phyloP scores from a whole-genome alignment of 176 grass and related monocot species.

The Ensete ventricosum region DNA sequence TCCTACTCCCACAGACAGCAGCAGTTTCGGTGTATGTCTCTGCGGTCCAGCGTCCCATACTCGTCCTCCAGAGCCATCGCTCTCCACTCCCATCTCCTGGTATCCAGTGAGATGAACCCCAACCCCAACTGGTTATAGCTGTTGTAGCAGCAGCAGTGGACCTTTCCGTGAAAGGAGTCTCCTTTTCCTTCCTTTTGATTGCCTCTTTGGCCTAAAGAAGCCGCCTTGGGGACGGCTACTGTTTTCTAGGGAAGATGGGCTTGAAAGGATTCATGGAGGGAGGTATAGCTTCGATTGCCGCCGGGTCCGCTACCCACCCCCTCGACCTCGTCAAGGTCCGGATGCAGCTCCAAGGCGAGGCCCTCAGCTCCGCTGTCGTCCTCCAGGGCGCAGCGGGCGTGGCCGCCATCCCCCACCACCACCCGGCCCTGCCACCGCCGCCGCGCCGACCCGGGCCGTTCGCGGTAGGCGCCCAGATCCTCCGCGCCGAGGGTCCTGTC shows the following conservation, averaged over 20 bases:
- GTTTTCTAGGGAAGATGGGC: not conserved
- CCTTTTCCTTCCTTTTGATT: not conserved
- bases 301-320: constrained; percentile 13
- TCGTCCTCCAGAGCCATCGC: not conserved
- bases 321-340: constrained; percentile 16
- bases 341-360: constrained; percentile 14
- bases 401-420: not conserved
- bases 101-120: constrained; percentile 72
- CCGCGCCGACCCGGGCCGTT: not conserved
- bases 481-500: constrained; percentile 4
- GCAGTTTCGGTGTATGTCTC: not conserved
- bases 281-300: not conserved
- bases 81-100: not conserved
- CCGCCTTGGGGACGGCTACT: not conserved
- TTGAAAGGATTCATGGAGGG: constrained; percentile 12
- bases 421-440: not conserved
- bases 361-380: not conserved
- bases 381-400: not conserved
- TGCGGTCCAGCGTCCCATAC: not conserved
- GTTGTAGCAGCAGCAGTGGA: not conserved
- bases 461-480: constrained; percentile 7
- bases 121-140: constrained; percentile 27
- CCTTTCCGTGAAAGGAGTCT: too few relatives aligned
- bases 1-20: not conserved
- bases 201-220: not conserved